These are phyloP conservation scores for Nemania serpens DNA, from an alignment of 2,329 filamentous ascomycete genomes.

Conservation along the genomic window DNA sequence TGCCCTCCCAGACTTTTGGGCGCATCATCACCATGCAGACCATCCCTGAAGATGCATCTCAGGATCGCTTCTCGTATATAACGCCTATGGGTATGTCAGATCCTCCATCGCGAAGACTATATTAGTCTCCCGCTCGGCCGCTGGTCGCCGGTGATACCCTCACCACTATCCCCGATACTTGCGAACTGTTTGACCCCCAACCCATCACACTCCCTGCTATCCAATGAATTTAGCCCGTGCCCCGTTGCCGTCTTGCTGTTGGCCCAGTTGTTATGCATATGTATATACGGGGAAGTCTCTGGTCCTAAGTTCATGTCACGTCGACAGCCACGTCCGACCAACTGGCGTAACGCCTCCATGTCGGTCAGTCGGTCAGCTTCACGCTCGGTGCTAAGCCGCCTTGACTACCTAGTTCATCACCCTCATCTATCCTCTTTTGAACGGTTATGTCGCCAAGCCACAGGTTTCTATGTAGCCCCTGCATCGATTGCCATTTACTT, in stretches of 20 bases:
- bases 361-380: slow-evolving; percentile 12
- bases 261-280: slow-evolving; percentile 43
- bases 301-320: slow-evolving; percentile 28
- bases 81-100: slow-evolving; percentile 59
- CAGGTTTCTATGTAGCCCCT: slow-evolving; percentile 2
- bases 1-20: not conserved
- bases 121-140: slow-evolving; percentile 8
- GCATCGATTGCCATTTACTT: slow-evolving; percentile 13
- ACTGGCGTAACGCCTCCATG: slow-evolving; percentile 24
- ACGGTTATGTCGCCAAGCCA: slow-evolving; percentile 18
- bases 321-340: slow-evolving; percentile 36
- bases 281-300: slow-evolving; percentile 40
- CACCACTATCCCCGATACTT: slow-evolving; percentile 24
- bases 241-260: slow-evolving; percentile 50
- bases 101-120: slow-evolving; percentile 15
- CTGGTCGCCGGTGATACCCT: slow-evolving; percentile 20
- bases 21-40: slow-evolving; percentile 48
- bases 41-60: slow-evolving; percentile 53
- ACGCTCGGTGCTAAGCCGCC: slow-evolving; percentile 11
- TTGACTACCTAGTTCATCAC: slow-evolving; percentile 8
- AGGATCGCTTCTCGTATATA: slow-evolving; percentile 54
- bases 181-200: slow-evolving; percentile 25
- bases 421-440: slow-evolving; percentile 12
- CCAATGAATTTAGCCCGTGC: slow-evolving; percentile 58
- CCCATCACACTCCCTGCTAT: slow-evolving; percentile 36